Base-by-base conservation (phyloP, 805 yeast genomes). In the Starmerella vaccinii region DNA sequence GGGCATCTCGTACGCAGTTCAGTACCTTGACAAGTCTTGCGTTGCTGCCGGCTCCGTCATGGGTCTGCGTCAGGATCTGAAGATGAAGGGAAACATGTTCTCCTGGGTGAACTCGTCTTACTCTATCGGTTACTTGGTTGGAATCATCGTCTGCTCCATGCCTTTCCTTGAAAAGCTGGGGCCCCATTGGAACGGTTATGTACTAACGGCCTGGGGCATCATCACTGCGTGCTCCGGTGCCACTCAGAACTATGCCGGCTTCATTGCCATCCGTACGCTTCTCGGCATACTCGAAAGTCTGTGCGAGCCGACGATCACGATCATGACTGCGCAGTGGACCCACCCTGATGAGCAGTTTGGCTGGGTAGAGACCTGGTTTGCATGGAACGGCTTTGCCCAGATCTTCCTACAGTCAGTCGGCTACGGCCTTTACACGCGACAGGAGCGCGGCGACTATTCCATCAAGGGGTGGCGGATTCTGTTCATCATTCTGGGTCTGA, bases 261-360 rank as follows among this genome's bases (percentile, higher is more conserved):
- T 76, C 37, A 67, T 75, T 67, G 66, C 71, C 4, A 61, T 71
- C 2, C 62, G 82, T 38, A 63, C 70, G 7, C 61, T 77, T 10
- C 63, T 77, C 4, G 82, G 82, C 12, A 60, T 70, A 18, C 68
- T 75, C 37, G 82, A 78, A 56, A 59, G 74, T 3, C 71, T 72
- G 23, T 71, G 77, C 21, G 73, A 78, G n/a, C 83, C 84, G 3
- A 73, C 78, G 4, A 75, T 76, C 63, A 74, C 77, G 29, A 65
- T 76, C 29, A 60, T 79, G 46, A 79, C 82, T 3, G 64, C 76
- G 19, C 80, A 76, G 62, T 80, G 79, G 74, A 79, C 77, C 70
- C 73, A 68, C 52, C 55, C 63, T n/a, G 58, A 60, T 29, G 68
- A 66, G 52, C 77, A 78, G 46, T 81, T 81, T n/a, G 22, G 50